Base-by-base conservation (phyloP, 2,329 filamentous ascomycete genomes). In the Annulohypoxylon truncatum region DNA sequence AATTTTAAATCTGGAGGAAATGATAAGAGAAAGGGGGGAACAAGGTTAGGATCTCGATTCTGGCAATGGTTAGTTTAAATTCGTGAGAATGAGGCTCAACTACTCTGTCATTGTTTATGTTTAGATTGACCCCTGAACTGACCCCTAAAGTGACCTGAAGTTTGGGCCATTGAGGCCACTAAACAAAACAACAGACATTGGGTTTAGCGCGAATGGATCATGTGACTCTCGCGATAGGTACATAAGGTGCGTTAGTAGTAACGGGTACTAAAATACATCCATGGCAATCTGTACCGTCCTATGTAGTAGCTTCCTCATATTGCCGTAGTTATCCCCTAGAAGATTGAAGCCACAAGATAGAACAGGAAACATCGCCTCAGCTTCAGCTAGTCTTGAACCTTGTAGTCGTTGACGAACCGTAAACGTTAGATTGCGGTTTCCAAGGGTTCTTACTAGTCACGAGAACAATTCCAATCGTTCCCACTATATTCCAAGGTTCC, bases 81-180 rank as follows among this genome's bases (percentile, higher is more conserved):
- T 44, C 10, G 22, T 10, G n/a, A 54, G 24, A 51, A 48, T 68
- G 66, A 68, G 66, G 66, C 62, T 63, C 52, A 68, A 61, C 38
- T 6, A 35, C 26, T 42, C 1, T 18, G 29, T 54, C n/a, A 44
- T 46, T 65, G 61, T 56, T 63, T 63, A 57, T 61, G 58, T 66
- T 62, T 63, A 57, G 38, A 58, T 22, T 20, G 62, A 35, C 60
- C 51, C 15, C 15, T 46, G 24, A 61, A 55, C 20, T 22, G 64
- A 24, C 59, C 52, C 53, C 35, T 54, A 40, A 54, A 54, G n/a
- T 29, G 35, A 31, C 13, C 33, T 24, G 40, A 28, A 28, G 20
- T 26, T n/a, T 26, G 24, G 35, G 31, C 33, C 59, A 61, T 42
- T 44, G 13, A 46, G 48, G 13, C 10, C 24, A 10, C 22, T 52